These are phyloP conservation scores for Cajanus cajan DNA, from an alignment of 306 rosid species.

Conservation along the genomic window DNA sequence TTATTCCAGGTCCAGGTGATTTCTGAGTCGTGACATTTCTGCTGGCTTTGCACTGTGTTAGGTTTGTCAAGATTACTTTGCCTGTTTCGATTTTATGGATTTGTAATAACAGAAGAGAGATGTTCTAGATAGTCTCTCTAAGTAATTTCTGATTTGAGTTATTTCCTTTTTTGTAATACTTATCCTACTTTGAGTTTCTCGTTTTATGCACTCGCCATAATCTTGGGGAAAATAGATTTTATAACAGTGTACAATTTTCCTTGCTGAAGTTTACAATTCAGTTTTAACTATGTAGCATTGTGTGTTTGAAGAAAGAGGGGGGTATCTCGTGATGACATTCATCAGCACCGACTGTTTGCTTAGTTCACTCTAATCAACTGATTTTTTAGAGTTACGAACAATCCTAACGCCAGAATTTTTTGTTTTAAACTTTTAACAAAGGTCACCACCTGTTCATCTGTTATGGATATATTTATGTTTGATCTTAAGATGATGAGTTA, in stretches of 20 bases:
- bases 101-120: conserved; percentile 42
- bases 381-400: background rate
- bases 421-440: background rate
- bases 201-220: background rate
- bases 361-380: background rate
- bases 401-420: background rate
- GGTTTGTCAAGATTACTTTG: conserved; percentile 1
- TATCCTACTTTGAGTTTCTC: background rate
- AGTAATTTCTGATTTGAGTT: background rate
- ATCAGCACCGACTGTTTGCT: background rate
- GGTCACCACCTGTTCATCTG: background rate
- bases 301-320: background rate
- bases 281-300: background rate
- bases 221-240: background rate
- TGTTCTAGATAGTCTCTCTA: conserved; percentile 6
- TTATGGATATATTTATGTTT: background rate
- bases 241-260: background rate
- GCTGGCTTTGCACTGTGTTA: conserved; percentile 13
- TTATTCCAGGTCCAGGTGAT: conserved; percentile 56
- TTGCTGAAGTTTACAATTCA: background rate
- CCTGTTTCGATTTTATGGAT: conserved; percentile 17
- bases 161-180: background rate
- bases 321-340: background rate
- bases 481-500: background rate
- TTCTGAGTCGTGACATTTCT: conserved; percentile 14